Conservation (phyloP, 768 basidiomycete genomes). For the Ephemerocybe angulata region DNA sequence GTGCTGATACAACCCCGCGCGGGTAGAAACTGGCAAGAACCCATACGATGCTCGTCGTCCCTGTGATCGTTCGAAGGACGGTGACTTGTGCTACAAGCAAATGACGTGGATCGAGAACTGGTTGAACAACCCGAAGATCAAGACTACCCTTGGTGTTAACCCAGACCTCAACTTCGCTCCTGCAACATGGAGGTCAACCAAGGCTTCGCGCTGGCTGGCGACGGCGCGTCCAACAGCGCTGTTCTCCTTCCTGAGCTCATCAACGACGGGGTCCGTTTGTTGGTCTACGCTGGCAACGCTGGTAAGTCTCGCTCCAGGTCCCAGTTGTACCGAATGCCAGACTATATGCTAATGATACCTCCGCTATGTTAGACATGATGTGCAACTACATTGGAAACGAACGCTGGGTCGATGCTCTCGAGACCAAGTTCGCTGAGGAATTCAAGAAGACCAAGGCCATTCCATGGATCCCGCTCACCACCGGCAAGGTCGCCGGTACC, state of each 20-base stretch:
- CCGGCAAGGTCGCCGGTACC: conserved; percentile 59
- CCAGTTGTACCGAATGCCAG: not conserved
- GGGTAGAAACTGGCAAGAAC: conserved; percentile 68
- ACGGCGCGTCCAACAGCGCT: conserved; percentile 82
- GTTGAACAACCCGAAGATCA: conserved; percentile 75
- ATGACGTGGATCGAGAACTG: conserved; percentile 87
- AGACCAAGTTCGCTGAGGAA: conserved; percentile 58
- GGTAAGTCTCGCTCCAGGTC: conserved; percentile 37
- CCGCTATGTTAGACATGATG: conserved; percentile 77
- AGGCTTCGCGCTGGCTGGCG: conserved; percentile 78
- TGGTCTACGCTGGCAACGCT: conserved; percentile 89
- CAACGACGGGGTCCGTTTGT: conserved; percentile 73
- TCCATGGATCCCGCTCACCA: conserved; percentile 53
- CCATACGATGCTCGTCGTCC: conserved; percentile 81
- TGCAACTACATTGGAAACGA: conserved; percentile 86
- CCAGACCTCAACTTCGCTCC: conserved; percentile 56
- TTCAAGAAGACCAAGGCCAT: conserved; percentile 47
- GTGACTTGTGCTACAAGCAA: conserved; percentile 71
- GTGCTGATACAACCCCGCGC: conserved; percentile 22
- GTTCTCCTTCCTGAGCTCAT: conserved; percentile 75
- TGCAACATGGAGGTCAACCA: conserved; percentile 81
- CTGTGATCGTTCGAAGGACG: conserved; percentile 72
- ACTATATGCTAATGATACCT: conserved; percentile 13
- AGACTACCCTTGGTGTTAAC: conserved; percentile 75
- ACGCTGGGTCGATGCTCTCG: conserved; percentile 66